Base-by-base conservation (phyloP, 192 early-diverging fungal genomes). In the Rhizoclosmatium sp. region DNA sequence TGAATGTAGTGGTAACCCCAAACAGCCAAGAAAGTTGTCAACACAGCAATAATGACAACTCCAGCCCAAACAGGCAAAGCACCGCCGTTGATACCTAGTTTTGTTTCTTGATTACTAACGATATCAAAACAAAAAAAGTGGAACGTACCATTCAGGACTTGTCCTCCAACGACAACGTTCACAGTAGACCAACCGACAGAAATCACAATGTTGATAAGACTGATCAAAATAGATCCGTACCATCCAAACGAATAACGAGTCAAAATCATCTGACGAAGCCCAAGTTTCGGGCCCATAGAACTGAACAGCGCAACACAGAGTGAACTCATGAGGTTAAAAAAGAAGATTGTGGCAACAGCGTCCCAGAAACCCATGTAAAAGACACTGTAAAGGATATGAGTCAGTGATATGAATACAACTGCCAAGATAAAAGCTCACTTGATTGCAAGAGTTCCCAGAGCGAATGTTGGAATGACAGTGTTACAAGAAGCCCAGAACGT, bases 1-100 rank as follows among this genome's bases (percentile, higher is more conserved):
- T 82, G 81, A 3, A 82, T 80, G 56, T 51, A 78, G 39, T 82
- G 65, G 80, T 82, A 82, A 19, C 81, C 81, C 48, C 65, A 80
- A 44, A 82, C 47, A 16, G 80, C 68, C 16, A 82, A 45, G 10
- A 82, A 45, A 7, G 80, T 71, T 0, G 81, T 82, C 16, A 65
- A 42, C 12, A 56, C 3, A 56, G 71, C 56, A 14, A 82, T 51
- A 60, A 82, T 23, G 80, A 82, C 45, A 71, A 82, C 81, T 19
- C 81, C 81, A 14, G 16, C 68, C 21, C 45, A 70, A 10, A 70
- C 47, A 16, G 68, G 68, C 39, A 70, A 39, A 16, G 9, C 47
- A 31, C 14, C 10, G 64, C 31, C 12, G 19, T 82, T 59, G 12
- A 31, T 31, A 31, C 31, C 31, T 31, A 31, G 0, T 31, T 31